Evolutionary conservation across 192 early-diverging fungal genomes (phyloP).

Genomic region (Coemansia sp.): DNA sequence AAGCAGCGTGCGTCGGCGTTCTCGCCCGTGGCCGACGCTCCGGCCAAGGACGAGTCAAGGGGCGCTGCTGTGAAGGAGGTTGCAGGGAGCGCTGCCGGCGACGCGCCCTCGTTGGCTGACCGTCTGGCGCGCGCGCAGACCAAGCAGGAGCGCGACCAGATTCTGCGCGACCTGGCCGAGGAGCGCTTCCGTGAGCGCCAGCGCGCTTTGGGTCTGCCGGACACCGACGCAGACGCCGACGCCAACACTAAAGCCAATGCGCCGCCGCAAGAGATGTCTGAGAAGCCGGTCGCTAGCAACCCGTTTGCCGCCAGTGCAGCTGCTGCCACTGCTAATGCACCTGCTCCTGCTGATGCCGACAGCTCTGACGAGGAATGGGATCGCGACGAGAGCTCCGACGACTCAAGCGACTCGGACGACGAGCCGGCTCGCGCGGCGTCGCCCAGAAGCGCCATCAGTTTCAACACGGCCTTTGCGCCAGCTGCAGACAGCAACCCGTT

Average conservation of each 20-base stretch:
- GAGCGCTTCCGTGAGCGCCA: slow-evolving; percentile 49
- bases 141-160: slow-evolving; percentile 40
- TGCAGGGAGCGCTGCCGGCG: background rate
- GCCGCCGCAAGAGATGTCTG: too few species aligned
- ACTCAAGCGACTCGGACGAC: slow-evolving; percentile 13
- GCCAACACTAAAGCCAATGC: too few species aligned
- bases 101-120: slow-evolving; percentile 23
- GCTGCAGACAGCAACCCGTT: slow-evolving; percentile 39
- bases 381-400: slow-evolving; percentile 45
- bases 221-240: slow-evolving; percentile 9
- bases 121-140: slow-evolving; percentile 25
- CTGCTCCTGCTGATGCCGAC: slow-evolving; percentile 8
- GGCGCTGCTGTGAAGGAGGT: too few species aligned
- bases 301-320: slow-evolving; percentile 20
- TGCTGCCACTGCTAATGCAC: background rate
- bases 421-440: slow-evolving; percentile 6
- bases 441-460: slow-evolving; percentile 32
- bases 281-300: slow-evolving; percentile 14
- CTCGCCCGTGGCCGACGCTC: slow-evolving; percentile 4
- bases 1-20: slow-evolving; percentile 15
- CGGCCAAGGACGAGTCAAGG: background rate
- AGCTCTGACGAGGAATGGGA: slow-evolving; percentile 46
- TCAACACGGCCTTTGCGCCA: slow-evolving; percentile 37
- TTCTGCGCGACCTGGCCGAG: slow-evolving; percentile 46
- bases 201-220: slow-evolving; percentile 29